A percentile compares a stretch with the other conserved stretches of the same genome.
Conservation (phyloP, 2,329 filamentous ascomycete species). For the Colletotrichum sp. region DNA sequence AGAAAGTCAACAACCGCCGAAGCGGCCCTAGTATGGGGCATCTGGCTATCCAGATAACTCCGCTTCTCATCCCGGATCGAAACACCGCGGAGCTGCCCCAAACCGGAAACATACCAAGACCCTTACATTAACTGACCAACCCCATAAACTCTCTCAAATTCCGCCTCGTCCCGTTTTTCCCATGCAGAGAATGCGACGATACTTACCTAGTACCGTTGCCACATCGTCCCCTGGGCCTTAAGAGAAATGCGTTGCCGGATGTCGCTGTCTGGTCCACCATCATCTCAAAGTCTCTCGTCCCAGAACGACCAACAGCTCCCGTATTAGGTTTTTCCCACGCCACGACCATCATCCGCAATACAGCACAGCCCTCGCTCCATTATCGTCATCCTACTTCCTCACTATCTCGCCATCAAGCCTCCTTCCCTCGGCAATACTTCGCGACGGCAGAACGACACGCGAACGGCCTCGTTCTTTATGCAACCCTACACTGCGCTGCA, state of each 20-base stretch:
- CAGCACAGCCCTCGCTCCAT: neutral
- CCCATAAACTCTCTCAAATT: neutral
- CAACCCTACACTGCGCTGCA: neutral
- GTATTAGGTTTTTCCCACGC: neutral
- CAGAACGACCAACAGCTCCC: neutral
- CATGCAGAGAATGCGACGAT: neutral
- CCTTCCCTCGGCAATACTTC: neutral
- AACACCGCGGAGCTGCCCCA: constrained; percentile 1
- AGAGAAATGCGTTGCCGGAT: neutral
- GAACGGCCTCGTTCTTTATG: too few relatives aligned
- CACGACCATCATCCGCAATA: neutral
- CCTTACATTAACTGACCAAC: neutral
- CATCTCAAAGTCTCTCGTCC: neutral
- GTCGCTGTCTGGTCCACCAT: neutral
- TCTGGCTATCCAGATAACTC: neutral
- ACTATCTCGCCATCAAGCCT: neutral
- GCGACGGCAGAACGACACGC: neutral
- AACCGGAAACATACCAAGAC: constrained; percentile 6
- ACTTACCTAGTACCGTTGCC: neutral
- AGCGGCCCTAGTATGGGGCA: neutral
- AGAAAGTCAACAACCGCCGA: neutral
- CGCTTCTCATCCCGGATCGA: neutral
- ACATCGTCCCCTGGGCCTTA: neutral
- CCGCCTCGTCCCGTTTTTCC: neutral
- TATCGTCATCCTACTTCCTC: neutral